Evolutionary conservation across 192 early-diverging fungal genomes (phyloP).

Genomic region (Pecoramyces ruminantium): DNA sequence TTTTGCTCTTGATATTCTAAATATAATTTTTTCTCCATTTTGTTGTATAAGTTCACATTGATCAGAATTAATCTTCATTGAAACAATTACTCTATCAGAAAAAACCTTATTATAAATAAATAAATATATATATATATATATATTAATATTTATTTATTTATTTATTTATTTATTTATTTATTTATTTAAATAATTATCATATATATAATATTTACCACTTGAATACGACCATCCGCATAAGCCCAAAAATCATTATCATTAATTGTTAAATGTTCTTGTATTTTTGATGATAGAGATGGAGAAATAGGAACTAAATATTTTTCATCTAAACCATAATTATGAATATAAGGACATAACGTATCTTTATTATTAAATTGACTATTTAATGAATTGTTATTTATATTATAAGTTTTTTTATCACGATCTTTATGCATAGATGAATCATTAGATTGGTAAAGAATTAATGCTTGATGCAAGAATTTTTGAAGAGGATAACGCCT

Average conservation of each 20-base stretch:
- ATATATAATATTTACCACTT: neutral
- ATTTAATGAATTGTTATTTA: too few relatives aligned
- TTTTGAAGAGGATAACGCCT: neutral
- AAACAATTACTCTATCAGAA: neutral
- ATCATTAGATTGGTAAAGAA: neutral
- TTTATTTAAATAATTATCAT: neutral
- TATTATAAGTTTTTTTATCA: too few relatives aligned
- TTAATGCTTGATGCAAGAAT: neutral
- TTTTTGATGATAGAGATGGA: neutral
- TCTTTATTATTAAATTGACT: too few relatives aligned
- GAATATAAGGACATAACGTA: too few relatives aligned
- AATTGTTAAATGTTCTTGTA: neutral
- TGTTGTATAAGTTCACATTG: neutral
- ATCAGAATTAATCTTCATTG: neutral
- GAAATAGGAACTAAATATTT: neutral
- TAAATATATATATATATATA: too few relatives aligned
- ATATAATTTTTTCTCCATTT: neutral
- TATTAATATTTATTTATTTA: too few relatives aligned
- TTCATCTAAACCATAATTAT: neutral
- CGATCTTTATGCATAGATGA: too few relatives aligned
- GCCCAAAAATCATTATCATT: neutral
- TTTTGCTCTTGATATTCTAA: neutral
- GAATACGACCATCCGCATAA: neutral
- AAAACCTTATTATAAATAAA: neutral
- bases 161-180: too few relatives aligned